These are phyloP conservation scores for Protomyces pachydermus DNA, from an alignment of 1,139 yeast genomes.

Conservation along the genomic window DNA sequence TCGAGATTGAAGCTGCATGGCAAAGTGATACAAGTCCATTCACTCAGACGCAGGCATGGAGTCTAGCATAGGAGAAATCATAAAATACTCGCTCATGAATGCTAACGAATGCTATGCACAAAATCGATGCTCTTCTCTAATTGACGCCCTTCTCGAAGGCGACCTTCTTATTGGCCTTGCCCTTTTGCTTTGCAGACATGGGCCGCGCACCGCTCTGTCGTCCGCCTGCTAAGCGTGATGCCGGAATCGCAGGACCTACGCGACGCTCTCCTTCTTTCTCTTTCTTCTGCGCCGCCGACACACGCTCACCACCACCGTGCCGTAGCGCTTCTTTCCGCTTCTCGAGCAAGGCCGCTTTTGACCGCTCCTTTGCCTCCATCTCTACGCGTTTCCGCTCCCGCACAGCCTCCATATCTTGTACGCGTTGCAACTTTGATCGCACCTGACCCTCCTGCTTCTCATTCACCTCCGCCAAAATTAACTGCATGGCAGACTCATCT, in stretches of 20 bases:
- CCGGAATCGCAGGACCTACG: background rate
- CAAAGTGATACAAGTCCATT: constrained; percentile 35
- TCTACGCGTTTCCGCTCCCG: constrained; percentile 21
- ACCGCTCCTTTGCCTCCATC: constrained; percentile 18
- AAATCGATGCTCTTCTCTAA: background rate
- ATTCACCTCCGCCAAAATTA: constrained; percentile 24
- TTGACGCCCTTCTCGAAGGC: background rate
- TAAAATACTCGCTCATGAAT: background rate
- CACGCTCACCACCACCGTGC: background rate
- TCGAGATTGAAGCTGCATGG: constrained; percentile 57
- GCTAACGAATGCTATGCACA: background rate
- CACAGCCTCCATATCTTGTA: constrained; percentile 20
- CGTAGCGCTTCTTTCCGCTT: constrained; percentile 11
- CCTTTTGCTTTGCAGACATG: background rate
- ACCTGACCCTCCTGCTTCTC: constrained; percentile 22
- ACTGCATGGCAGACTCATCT: constrained; percentile 11
- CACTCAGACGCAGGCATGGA: background rate
- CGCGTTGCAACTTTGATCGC: constrained; percentile 24
- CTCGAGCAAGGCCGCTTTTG: constrained; percentile 14
- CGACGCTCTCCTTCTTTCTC: background rate
- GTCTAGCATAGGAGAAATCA: background rate
- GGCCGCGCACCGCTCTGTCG: background rate
- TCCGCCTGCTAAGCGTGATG: background rate
- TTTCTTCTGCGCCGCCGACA: background rate
- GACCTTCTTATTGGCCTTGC: background rate